Conservation (phyloP, 768 basidiomycete genomes). For the Arthromyces matolae region DNA sequence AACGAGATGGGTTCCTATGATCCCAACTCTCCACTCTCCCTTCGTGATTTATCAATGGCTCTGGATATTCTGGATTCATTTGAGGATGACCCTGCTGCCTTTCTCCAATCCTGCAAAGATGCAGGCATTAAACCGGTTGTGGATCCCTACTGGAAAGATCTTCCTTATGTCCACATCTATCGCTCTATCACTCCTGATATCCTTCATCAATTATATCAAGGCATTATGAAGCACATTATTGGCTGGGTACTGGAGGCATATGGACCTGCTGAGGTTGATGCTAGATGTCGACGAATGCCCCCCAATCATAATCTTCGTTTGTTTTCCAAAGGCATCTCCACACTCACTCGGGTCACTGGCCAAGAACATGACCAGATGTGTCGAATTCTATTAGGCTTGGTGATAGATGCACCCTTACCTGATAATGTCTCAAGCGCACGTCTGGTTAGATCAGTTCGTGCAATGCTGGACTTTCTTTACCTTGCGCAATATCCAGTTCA, state of each 20-base stretch:
- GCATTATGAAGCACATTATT: too few species aligned
- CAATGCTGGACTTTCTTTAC: too few species aligned
- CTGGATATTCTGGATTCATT: conserved; percentile 25
- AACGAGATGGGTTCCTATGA: conserved; percentile 19
- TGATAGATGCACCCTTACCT: conserved; percentile 22
- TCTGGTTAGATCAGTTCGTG: conserved; percentile 25
- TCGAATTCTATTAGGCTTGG: conserved; percentile 27
- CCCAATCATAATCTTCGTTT: conserved; percentile 30
- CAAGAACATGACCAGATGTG: conserved; percentile 32
- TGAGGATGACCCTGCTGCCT: conserved; percentile 12
- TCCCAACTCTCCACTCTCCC: not conserved
- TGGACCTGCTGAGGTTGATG: conserved; percentile 32
- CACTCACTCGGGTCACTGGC: conserved; percentile 29
- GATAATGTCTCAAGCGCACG: conserved; percentile 2
- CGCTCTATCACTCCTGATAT: too few species aligned
- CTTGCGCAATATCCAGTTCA: conserved; percentile 32
- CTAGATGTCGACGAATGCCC: conserved; percentile 27
- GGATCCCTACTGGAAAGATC: conserved; percentile 22
- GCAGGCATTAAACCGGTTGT: conserved; percentile 23
- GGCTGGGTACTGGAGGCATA: conserved; percentile 24
- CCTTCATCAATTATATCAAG: too few species aligned
- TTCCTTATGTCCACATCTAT: conserved; percentile 26
- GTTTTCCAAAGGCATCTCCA: conserved; percentile 34
- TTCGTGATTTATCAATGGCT: conserved; percentile 14
- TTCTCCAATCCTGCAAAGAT: conserved; percentile 13